A percentile compares a stretch with the other conserved stretches of the same genome.
phyloP scores from a whole-genome alignment of 805 yeast genomes.

The Blastobotrys muscicola region DNA sequence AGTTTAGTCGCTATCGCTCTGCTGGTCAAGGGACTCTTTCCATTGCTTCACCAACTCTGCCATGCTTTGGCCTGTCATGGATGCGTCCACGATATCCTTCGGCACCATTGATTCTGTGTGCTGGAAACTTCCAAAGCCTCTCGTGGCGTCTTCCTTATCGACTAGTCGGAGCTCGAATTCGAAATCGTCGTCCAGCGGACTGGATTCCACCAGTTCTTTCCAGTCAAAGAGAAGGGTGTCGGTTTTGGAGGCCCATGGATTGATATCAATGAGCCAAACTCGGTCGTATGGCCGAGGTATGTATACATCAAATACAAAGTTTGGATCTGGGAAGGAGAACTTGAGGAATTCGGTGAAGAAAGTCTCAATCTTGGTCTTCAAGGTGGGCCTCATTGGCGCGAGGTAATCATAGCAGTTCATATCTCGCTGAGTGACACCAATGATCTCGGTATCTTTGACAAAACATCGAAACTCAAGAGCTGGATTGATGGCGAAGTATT shows the following conservation, averaged over 20 bases:
- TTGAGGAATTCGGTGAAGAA: slow-evolving; percentile 45
- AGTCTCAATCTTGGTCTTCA: slow-evolving; percentile 39
- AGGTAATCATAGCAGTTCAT: slow-evolving; percentile 72
- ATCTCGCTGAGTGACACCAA: slow-evolving; percentile 82
- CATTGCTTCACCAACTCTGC: slow-evolving; percentile 9
- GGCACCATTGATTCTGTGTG: slow-evolving; percentile 92
- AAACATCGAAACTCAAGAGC: slow-evolving; percentile 88
- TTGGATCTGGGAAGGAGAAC: slow-evolving; percentile 42
- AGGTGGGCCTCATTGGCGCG: slow-evolving; percentile 37
- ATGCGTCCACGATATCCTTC: slow-evolving; percentile 78
- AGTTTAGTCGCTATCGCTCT: slow-evolving; percentile 4
- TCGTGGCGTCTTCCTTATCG: slow-evolving; percentile 50
- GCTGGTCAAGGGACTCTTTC: slow-evolving; percentile 4
- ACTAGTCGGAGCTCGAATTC: slow-evolving; percentile 51
- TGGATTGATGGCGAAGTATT: slow-evolving; percentile 80
- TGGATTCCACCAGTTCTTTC: slow-evolving; percentile 53
- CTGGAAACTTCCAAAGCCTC: slow-evolving; percentile 69
- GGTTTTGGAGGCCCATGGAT: slow-evolving; percentile 72
- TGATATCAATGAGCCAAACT: slow-evolving; percentile 71
- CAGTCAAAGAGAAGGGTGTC: slow-evolving; percentile 76
- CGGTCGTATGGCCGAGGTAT: slow-evolving; percentile 63
- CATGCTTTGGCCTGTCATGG: slow-evolving; percentile 30
- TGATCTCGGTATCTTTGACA: slow-evolving; percentile 49
- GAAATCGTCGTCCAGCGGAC: slow-evolving; percentile 11
- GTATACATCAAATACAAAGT: slow-evolving; percentile 72